phyloP scores from a whole-genome alignment of 768 basidiomycete species.

The Omphalotus guepiniiformis region DNA sequence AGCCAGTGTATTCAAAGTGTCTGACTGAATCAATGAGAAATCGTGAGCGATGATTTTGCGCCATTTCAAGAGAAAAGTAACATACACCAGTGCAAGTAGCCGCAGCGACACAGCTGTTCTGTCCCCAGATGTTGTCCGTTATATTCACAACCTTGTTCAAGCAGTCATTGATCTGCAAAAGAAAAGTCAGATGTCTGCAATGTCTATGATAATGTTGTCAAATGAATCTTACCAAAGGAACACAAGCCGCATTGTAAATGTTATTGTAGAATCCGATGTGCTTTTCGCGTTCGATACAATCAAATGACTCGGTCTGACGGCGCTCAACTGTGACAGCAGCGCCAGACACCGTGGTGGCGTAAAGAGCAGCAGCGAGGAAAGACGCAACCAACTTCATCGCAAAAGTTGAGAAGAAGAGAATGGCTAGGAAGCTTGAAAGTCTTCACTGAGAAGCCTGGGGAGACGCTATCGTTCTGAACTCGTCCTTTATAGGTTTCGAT shows the following conservation, averaged over 20 bases:
- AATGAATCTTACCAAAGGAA: not conserved
- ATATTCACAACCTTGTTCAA: constrained; percentile 3
- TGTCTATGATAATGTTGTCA: not conserved
- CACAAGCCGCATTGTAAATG: constrained; percentile 1
- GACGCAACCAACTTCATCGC: constrained; percentile 3
- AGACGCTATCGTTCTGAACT: too few species aligned
- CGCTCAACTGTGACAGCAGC: not conserved
- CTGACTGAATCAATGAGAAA: not conserved
- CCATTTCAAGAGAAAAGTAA: constrained; percentile 9
- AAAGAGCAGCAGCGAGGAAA: not conserved
- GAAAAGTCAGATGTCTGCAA: not conserved
- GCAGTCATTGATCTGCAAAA: constrained; percentile 3
- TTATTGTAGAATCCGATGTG: constrained; percentile 3
- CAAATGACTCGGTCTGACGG: not conserved
- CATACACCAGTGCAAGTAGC: constrained; percentile 13
- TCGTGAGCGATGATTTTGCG: too few species aligned
- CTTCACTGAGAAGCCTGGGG: too few species aligned
- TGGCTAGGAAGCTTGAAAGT: too few species aligned
- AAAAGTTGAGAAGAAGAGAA: not conserved
- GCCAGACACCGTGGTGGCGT: not conserved
- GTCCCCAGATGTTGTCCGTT: constrained; percentile 8
- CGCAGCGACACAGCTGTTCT: constrained; percentile 10
- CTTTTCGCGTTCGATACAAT: constrained; percentile 1
- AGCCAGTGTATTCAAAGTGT: not conserved
- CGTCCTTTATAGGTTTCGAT: too few species aligned